phyloP scores from a whole-genome alignment of 768 basidiomycete species.

The Panaeolus papilionaceus region DNA sequence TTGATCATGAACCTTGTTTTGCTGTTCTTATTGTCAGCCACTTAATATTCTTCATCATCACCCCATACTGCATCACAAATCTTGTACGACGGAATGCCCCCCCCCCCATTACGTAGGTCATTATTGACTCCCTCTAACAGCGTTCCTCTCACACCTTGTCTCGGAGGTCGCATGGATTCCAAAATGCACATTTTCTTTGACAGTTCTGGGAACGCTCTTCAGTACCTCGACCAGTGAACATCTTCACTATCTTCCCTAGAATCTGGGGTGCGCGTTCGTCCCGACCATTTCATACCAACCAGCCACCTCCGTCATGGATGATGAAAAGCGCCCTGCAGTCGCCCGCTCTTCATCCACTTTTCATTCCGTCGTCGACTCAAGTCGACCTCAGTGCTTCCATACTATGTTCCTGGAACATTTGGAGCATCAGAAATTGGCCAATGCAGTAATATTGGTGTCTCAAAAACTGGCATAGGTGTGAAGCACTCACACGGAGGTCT shows the following conservation, averaged over 20 bases:
- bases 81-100: not conserved
- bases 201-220: not conserved
- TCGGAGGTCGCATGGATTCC: slow-evolving; percentile 7
- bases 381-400: not conserved
- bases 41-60: not conserved
- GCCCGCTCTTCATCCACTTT: not conserved
- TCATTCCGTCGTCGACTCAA: not conserved
- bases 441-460: not conserved
- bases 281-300: not conserved
- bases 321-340: not conserved
- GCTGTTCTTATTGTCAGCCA: not conserved
- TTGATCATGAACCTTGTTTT: not conserved
- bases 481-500: not conserved
- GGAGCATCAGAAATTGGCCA: not conserved
- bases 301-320: slow-evolving; percentile 1
- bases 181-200: not conserved
- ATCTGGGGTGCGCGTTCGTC: not conserved
- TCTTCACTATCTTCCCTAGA: not conserved
- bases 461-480: not conserved
- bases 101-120: not conserved
- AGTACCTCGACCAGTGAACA: slow-evolving; percentile 3
- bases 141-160: slow-evolving; percentile 6
- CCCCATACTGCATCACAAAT: not conserved
- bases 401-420: not conserved
- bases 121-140: not conserved